A percentile compares a stretch with the other conserved stretches of the same genome.
These are phyloP conservation scores for Cymodocea nodosa DNA, from an alignment of 116 monocot genomes.

Conservation along the genomic window DNA sequence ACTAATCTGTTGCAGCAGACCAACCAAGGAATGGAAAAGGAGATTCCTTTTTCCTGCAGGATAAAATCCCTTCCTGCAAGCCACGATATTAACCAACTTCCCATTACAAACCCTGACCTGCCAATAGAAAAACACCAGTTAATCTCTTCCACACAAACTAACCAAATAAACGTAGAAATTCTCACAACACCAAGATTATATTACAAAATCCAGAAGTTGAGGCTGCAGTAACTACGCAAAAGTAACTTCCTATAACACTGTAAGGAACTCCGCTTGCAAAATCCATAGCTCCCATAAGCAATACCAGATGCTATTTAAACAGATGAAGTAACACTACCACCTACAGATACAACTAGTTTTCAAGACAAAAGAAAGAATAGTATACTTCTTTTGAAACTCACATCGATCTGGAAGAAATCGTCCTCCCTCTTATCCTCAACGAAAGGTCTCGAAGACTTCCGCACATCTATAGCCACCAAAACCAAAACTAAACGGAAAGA, in stretches of 20 bases:
- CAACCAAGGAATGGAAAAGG: slow-evolving; percentile 56
- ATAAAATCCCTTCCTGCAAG: slow-evolving; percentile 63
- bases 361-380: not conserved
- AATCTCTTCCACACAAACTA: no score
- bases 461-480: slow-evolving; percentile 51
- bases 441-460: slow-evolving; percentile 59
- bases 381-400: slow-evolving; percentile 16
- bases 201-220: not conserved
- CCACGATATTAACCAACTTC: slow-evolving; percentile 64
- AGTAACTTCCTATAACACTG: no score
- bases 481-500: not conserved
- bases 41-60: slow-evolving; percentile 60
- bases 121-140: not conserved
- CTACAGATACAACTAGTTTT: not conserved
- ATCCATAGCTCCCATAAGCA: no score
- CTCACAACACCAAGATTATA: no score
- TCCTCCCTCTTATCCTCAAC: slow-evolving; percentile 64
- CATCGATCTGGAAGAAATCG: slow-evolving; percentile 93
- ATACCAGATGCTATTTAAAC: no score
- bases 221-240: no score
- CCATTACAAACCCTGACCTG: slow-evolving; percentile 87
- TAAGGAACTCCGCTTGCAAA: no score
- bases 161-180: no score
- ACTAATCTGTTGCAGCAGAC: slow-evolving; percentile 66
- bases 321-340: not conserved